These are phyloP conservation scores for Persicaria maculosa DNA, from an alignment of 148 eudicot species.

Conservation along the genomic window DNA sequence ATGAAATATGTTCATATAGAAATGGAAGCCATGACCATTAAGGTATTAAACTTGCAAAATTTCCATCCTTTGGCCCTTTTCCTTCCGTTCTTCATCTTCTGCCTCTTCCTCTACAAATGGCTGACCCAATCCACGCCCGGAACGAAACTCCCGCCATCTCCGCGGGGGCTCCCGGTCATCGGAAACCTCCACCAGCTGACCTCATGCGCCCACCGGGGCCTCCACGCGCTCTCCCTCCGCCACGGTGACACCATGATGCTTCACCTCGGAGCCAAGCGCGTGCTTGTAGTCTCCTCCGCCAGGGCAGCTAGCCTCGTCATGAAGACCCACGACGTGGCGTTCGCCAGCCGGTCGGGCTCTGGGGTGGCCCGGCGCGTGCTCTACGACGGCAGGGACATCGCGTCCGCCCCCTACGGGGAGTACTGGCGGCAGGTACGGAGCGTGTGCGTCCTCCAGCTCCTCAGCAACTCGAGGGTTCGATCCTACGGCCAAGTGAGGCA, in stretches of 20 bases:
- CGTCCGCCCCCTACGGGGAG: conserved; percentile 22
- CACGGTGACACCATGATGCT: conserved; percentile 19
- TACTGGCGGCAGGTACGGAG: conserved; percentile 20
- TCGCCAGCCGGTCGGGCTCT: conserved; percentile 7
- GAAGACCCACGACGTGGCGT: conserved; percentile 21
- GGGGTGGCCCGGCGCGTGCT: conserved; percentile 4
- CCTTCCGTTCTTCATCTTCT: neutral
- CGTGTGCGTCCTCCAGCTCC: conserved; percentile 17
- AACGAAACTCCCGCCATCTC: conserved; percentile 13
- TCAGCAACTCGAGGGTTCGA: conserved; percentile 9
- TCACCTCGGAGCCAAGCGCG: conserved; percentile 15
- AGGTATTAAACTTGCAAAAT: neutral
- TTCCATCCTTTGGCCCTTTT: neutral
- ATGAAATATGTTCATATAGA: no score
- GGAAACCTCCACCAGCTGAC: conserved; percentile 16
- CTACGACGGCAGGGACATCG: conserved; percentile 13
- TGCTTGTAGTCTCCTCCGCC: conserved; percentile 15
- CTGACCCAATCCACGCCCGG: neutral
- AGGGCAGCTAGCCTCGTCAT: conserved; percentile 17
- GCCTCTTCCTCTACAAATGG: neutral
- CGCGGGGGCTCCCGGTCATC: conserved; percentile 16
- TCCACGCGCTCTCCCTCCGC: neutral
- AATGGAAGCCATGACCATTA: neutral
- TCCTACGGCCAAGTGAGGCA: conserved; percentile 12
- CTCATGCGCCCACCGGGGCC: neutral